Conservation (phyloP, 768 basidiomycete genomes). For the Pholiota molesta region DNA sequence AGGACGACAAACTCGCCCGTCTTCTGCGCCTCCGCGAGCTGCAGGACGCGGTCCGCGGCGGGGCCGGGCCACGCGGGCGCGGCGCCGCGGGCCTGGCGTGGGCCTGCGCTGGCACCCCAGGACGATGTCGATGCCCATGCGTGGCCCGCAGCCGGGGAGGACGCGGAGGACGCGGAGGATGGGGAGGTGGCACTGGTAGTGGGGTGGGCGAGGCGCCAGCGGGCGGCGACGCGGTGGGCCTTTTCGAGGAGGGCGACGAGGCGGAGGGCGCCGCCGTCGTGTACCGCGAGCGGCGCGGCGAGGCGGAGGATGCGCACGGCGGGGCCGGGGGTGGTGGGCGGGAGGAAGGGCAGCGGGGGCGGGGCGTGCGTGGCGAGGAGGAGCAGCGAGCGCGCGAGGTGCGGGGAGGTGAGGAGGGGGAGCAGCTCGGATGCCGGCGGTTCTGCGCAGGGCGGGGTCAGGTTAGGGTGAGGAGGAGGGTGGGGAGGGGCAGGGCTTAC, state of each 20-base stretch:
- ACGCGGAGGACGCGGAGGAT: background rate
- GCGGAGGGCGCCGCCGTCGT: conserved; percentile 40
- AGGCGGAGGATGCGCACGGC: conserved; percentile 38
- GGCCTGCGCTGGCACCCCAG: background rate
- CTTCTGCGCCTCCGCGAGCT: conserved; percentile 33
- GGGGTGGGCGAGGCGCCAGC: conserved; percentile 14
- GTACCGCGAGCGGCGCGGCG: conserved; percentile 31
- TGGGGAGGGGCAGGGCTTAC: conserved; percentile 16
- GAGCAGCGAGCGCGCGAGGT: conserved; percentile 37
- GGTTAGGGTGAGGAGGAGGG: background rate
- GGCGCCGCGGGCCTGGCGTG: background rate
- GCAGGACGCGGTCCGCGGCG: conserved; percentile 26
- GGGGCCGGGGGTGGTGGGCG: conserved; percentile 20
- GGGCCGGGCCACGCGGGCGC: no score
- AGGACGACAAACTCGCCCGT: conserved; percentile 36
- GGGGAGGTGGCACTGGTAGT: background rate
- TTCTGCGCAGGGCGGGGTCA: conserved; percentile 23
- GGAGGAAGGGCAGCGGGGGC: conserved; percentile 26
- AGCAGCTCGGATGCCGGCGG: conserved; percentile 36
- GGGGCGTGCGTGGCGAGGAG: conserved; percentile 44
- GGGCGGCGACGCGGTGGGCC: conserved; percentile 38
- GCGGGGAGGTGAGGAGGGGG: conserved; percentile 37
- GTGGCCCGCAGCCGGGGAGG: background rate
- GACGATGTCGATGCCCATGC: background rate
- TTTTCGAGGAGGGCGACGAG: conserved; percentile 44